Evolutionary conservation across 1,284 basidiomycete genomes (phyloP), one percentile per base, ranked within the genome.

Genomic region (Golubevia pallescens): DNA sequence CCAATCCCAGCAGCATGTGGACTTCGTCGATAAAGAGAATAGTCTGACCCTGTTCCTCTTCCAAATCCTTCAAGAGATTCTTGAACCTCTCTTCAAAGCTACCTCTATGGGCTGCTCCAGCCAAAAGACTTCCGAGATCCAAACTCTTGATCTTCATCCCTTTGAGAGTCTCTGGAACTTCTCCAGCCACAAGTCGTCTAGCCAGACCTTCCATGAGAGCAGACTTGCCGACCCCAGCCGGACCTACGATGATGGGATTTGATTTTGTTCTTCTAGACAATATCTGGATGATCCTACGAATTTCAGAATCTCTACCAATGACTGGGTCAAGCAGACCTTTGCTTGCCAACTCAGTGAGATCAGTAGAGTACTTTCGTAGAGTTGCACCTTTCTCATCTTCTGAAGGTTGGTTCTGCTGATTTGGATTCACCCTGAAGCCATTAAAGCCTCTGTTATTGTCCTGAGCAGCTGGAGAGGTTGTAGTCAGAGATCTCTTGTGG

Each of bases 251-350:
- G 38, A 73, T 73, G n/a, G 71, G 71, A 53, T 75, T 75, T 53
- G 59, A 66, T 61, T 77, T 77, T 7, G 75, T 77, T 20, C 75
- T 66, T n/a, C 75, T 62, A 20, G 61, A 62, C 0, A 77, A 62
- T 13, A 76, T 66, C 32, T 75, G 71, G 32, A 74, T 65, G 0
- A 67, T 60, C 23, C 75, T 71, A 4, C 75, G 66, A 16, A 77
- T 69, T 56, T 73, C 74, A 23, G 64, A 66, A 56, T 77, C 75
- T 52, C 75, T 65, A 4, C 75, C 75, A 58, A 77, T 77, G 14
- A 77, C 75, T 2, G 75, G 75, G 48, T 77, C 75, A 19, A 76
- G 53, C 51, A 74, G 75, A 28, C 75, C 75, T 24, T 77, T 69
- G 8, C 57, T 57, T 20, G 75, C 75, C 10, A 75, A 64, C 14